Evolutionary conservation across 2,329 filamentous ascomycete species (phyloP).

Genomic region (Neophaeococcomyces mojaviensis): DNA sequence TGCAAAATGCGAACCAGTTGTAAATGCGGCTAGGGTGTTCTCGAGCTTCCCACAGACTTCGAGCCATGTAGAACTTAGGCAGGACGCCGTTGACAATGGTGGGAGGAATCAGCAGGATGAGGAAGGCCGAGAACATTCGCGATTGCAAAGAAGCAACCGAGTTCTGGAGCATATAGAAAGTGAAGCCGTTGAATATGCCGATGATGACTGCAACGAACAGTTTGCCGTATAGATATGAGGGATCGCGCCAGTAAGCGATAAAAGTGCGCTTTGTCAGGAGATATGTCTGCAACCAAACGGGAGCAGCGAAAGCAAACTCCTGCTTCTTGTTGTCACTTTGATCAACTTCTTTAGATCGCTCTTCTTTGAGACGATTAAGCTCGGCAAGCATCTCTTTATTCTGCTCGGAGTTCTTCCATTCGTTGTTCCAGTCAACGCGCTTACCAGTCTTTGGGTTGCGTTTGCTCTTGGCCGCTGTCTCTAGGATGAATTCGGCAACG

Average conservation of each 20-base stretch:
- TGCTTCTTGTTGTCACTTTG: conserved; percentile 1
- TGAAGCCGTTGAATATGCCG: conserved; percentile 73
- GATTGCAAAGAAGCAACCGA: conserved; percentile 64
- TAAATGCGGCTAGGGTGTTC: conserved; percentile 70
- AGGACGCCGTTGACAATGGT: conserved; percentile 66
- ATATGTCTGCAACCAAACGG: conserved; percentile 54
- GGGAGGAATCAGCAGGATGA: conserved; percentile 59
- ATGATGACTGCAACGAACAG: conserved; percentile 64
- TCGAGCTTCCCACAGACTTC: conserved; percentile 63
- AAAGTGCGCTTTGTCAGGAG: conserved; percentile 65
- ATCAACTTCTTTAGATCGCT: conserved; percentile 40
- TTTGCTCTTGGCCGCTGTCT: conserved; percentile 54
- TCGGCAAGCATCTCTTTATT: conserved; percentile 53
- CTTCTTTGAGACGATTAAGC: conserved; percentile 56
- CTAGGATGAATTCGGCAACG: conserved; percentile 59
- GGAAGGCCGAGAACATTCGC: conserved; percentile 66
- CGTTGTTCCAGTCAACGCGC: conserved; percentile 63
- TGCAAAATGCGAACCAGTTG: conserved; percentile 68
- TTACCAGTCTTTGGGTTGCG: conserved; percentile 46
- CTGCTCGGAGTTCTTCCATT: conserved; percentile 62
- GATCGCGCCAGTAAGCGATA: conserved; percentile 66
- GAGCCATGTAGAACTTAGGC: conserved; percentile 70
- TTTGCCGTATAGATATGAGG: conserved; percentile 69
- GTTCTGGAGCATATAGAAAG: conserved; percentile 63
- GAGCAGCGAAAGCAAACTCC: conserved; percentile 57